Evolutionary conservation across 495 filamentous ascomycete species (phyloP).

Genomic region (Lasiosphaeria hispida): DNA sequence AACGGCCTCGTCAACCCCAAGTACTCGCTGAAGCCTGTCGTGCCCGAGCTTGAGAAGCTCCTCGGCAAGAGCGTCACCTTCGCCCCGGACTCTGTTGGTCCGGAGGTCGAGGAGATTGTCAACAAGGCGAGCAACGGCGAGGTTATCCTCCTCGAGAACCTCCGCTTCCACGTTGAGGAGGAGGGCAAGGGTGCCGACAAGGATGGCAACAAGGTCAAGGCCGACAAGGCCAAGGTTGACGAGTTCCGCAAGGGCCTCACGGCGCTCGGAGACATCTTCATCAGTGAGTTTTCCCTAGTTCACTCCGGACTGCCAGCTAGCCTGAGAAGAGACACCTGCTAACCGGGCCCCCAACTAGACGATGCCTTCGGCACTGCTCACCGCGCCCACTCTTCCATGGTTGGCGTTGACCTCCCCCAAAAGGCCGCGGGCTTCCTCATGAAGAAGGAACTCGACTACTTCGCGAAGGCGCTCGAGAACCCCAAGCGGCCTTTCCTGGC

Average conservation of each 20-base stretch:
- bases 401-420: constrained; percentile 90
- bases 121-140: constrained; percentile 79
- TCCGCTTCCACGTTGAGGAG: constrained; percentile 96
- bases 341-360: constrained; percentile 50
- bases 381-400: constrained; percentile 98
- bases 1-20: constrained; percentile 86
- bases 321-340: not conserved
- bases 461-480: constrained; percentile 91
- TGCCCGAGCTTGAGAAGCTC: constrained; percentile 86
- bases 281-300: constrained; percentile 66
- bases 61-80: constrained; percentile 82
- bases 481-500: constrained; percentile 96
- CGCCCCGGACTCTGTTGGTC: constrained; percentile 86
- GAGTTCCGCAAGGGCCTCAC: constrained; percentile 95
- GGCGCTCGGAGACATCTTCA: constrained; percentile 90
- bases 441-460: constrained; percentile 99
- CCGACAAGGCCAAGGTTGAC: constrained; percentile 85
- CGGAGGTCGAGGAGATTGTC: constrained; percentile 83
- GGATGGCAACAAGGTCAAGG: constrained; percentile 96
- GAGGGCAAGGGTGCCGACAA: constrained; percentile 91
- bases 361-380: constrained; percentile 99
- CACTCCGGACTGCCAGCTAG: not conserved
- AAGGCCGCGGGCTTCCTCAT: constrained; percentile 97
- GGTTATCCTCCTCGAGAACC: constrained; percentile 91
- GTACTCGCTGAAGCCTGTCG: constrained; percentile 91